Evolutionary conservation across 129 eudicot genomes (phyloP).

Genomic region (Oenanthe sinensis): DNA sequence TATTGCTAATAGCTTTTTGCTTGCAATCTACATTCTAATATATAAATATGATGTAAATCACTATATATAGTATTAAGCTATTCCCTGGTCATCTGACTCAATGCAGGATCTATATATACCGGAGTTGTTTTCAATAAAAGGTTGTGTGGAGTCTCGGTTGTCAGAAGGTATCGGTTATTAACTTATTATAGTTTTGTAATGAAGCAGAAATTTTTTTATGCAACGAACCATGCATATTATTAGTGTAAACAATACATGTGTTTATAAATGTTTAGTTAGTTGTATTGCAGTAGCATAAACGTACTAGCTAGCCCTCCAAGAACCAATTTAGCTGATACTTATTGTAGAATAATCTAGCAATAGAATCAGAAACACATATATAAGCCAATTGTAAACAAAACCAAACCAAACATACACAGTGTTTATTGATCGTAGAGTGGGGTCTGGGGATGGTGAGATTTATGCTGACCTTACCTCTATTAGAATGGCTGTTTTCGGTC

Average conservation of each 20-base stretch:
- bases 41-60: not conserved
- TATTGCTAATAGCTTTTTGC: not conserved
- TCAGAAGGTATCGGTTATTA: slow-evolving; percentile 55
- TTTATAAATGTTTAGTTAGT: not conserved
- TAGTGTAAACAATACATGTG: not conserved
- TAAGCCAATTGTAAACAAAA: not conserved
- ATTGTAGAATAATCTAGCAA: not conserved
- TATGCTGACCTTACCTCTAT: too few species aligned
- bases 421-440: too few species aligned
- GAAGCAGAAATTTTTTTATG: not conserved
- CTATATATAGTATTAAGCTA: not conserved
- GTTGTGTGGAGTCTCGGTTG: slow-evolving; percentile 79
- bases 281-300: not conserved
- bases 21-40: not conserved
- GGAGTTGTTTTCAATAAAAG: slow-evolving; percentile 87
- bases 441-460: too few species aligned
- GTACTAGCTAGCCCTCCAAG: too few species aligned
- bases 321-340: not conserved
- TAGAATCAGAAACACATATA: not conserved
- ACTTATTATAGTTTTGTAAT: not conserved
- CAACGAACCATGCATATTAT: not conserved
- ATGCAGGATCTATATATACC: slow-evolving; percentile 72
- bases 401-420: too few species aligned
- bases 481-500: not conserved
- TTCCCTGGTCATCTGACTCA: slow-evolving; percentile 7